phyloP scores from a whole-genome alignment of 2,329 filamentous ascomycete species.

The Botrytis porri region DNA sequence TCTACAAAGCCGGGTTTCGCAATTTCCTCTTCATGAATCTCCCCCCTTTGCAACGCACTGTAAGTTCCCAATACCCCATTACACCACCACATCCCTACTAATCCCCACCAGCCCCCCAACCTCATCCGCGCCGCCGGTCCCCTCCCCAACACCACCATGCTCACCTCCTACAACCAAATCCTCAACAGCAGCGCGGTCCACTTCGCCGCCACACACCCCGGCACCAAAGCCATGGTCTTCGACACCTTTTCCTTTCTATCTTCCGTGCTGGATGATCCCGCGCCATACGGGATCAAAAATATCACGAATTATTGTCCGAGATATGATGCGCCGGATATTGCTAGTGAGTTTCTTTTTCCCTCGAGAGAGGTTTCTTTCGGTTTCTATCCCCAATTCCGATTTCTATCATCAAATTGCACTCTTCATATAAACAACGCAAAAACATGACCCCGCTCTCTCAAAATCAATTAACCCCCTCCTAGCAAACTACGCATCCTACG shows the following conservation, averaged over 20 bases:
- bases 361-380: not conserved
- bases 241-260: slow-evolving; percentile 45
- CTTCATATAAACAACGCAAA: not conserved
- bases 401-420: not conserved
- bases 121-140: slow-evolving; percentile 38
- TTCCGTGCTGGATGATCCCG: slow-evolving; percentile 43
- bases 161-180: slow-evolving; percentile 45
- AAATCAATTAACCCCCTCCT: not conserved
- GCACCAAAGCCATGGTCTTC: slow-evolving; percentile 43
- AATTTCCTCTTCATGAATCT: slow-evolving; percentile 51
- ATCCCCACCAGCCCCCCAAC: slow-evolving; percentile 22
- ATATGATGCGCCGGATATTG: slow-evolving; percentile 47
- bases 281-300: slow-evolving; percentile 45
- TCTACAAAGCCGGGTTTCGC: slow-evolving; percentile 45
- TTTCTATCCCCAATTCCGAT: not conserved
- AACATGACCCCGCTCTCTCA: not conserved
- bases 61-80: not conserved
- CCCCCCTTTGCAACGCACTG: slow-evolving; percentile 48
- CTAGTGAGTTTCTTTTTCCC: slow-evolving; percentile 21
- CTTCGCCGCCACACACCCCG: slow-evolving; percentile 32
- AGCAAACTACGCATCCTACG: slow-evolving; percentile 44
- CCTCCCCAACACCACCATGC: slow-evolving; percentile 46
- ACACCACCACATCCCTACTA: not conserved
- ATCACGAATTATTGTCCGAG: slow-evolving; percentile 45
- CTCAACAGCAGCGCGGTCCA: slow-evolving; percentile 31